Conservation (phyloP, 2,329 filamentous ascomycete species). For the Madurella mycetomatis region DNA sequence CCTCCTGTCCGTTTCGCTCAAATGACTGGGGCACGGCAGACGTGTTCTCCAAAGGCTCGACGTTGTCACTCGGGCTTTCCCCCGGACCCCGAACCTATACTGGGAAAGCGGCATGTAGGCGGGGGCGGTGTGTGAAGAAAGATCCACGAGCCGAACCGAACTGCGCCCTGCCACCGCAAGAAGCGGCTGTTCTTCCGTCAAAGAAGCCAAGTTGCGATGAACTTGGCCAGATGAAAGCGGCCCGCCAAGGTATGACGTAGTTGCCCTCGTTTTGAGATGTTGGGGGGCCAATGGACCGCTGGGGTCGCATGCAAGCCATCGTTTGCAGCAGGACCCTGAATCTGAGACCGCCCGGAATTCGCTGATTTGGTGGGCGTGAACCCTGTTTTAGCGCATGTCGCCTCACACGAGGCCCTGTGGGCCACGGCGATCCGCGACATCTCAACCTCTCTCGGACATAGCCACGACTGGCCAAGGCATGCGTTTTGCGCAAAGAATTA, state of each 20-base stretch:
- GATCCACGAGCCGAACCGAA: too few species aligned
- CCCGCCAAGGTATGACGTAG: slow-evolving; percentile 21
- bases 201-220: slow-evolving; percentile 3
- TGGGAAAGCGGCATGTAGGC: too few species aligned
- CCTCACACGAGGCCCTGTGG: slow-evolving; percentile 5
- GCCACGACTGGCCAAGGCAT: not conserved
- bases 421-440: slow-evolving; percentile 5
- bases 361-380: slow-evolving; percentile 23
- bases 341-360: slow-evolving; percentile 20
- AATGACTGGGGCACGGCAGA: too few species aligned
- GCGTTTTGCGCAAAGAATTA: too few species aligned
- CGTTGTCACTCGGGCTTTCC: too few species aligned
- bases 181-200: not conserved
- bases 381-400: slow-evolving; percentile 19
- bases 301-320: slow-evolving; percentile 23
- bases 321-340: slow-evolving; percentile 26
- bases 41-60: too few species aligned
- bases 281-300: slow-evolving; percentile 16
- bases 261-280: not conserved
- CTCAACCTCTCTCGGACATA: not conserved
- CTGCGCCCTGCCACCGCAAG: too few species aligned
- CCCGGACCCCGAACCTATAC: too few species aligned
- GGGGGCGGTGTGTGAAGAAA: too few species aligned
- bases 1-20: too few species aligned
- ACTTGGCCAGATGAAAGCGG: slow-evolving; percentile 1